Percentiles rank a stretch among this genome's conserved stretches.
These are phyloP conservation scores for Abrus pulchellus DNA, from an alignment of 306 rosid species.

Conservation along the genomic window DNA sequence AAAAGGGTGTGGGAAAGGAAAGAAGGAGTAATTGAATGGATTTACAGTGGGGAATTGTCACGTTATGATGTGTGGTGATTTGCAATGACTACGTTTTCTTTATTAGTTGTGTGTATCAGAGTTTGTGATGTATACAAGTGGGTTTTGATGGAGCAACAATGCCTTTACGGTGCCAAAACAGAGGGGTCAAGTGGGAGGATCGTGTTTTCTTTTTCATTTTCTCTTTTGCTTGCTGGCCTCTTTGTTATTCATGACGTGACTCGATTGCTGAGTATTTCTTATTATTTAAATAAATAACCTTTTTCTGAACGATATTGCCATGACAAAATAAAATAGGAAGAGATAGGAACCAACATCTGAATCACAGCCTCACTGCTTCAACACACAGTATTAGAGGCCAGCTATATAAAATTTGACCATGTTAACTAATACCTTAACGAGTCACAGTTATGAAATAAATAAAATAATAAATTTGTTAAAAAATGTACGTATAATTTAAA, in stretches of 20 bases:
- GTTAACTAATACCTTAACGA: too few relatives aligned
- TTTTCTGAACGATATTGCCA: constrained; percentile 32
- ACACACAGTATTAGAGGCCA: too few relatives aligned
- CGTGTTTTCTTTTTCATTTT: constrained; percentile 6
- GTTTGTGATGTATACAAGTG: constrained; percentile 42
- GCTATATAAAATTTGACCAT: too few relatives aligned
- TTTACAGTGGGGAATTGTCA: constrained; percentile 49
- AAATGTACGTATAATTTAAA: too few relatives aligned
- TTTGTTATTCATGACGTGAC: constrained; percentile 34
- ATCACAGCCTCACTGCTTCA: neutral
- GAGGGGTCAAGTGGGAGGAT: constrained; percentile 40
- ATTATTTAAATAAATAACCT: constrained; percentile 6
- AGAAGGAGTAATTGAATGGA: constrained; percentile 40
- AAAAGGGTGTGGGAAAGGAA: constrained; percentile 49
- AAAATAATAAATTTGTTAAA: too few relatives aligned
- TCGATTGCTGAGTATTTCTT: neutral
- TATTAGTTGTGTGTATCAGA: constrained; percentile 36
- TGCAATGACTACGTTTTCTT: constrained; percentile 59
- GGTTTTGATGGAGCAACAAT: constrained; percentile 14
- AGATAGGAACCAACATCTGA: neutral
- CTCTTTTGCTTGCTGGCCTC: neutral
- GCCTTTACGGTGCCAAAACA: constrained; percentile 36
- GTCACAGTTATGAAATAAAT: too few relatives aligned
- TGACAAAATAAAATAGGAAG: neutral
- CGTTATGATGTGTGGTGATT: constrained; percentile 62